Conservation (phyloP, 169 alveolate genomes). For the Amoebophrya sp. region DNA sequence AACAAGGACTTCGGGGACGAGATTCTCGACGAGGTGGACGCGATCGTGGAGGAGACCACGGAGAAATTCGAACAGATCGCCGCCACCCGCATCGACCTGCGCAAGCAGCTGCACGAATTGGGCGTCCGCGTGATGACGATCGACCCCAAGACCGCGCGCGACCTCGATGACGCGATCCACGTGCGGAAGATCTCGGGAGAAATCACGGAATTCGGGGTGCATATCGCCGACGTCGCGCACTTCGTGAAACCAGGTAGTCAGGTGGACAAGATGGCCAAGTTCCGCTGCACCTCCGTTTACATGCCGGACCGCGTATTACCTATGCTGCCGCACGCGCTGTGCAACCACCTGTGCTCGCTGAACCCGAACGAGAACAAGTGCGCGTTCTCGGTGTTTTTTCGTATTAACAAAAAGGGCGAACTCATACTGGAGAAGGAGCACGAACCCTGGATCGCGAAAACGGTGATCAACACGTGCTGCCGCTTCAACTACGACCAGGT, state of each 20-base stretch:
- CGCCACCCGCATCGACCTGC: neutral
- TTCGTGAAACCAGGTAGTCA: slow-evolving; percentile 14
- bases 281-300: slow-evolving; percentile 22
- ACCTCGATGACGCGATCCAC: slow-evolving; percentile 48
- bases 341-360: slow-evolving; percentile 26
- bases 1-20: neutral
- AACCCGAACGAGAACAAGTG: slow-evolving; percentile 24
- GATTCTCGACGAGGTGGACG: neutral
- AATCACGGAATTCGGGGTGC: slow-evolving; percentile 20
- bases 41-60: neutral
- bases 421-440: neutral
- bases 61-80: neutral
- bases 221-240: slow-evolving; percentile 28
- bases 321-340: slow-evolving; percentile 28
- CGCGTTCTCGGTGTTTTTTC: slow-evolving; percentile 29
- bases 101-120: slow-evolving; percentile 10
- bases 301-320: slow-evolving; percentile 24
- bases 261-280: neutral
- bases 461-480: slow-evolving; percentile 20
- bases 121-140: slow-evolving; percentile 34
- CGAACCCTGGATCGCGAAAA: slow-evolving; percentile 28
- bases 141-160: slow-evolving; percentile 48
- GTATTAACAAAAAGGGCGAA: neutral
- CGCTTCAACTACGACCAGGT: slow-evolving; percentile 32
- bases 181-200: neutral